Percentiles rank a stretch among this genome's conserved stretches.
These are phyloP conservation scores for Filobasidium floriforme DNA, from an alignment of 768 basidiomycete species.

Conservation along the genomic window DNA sequence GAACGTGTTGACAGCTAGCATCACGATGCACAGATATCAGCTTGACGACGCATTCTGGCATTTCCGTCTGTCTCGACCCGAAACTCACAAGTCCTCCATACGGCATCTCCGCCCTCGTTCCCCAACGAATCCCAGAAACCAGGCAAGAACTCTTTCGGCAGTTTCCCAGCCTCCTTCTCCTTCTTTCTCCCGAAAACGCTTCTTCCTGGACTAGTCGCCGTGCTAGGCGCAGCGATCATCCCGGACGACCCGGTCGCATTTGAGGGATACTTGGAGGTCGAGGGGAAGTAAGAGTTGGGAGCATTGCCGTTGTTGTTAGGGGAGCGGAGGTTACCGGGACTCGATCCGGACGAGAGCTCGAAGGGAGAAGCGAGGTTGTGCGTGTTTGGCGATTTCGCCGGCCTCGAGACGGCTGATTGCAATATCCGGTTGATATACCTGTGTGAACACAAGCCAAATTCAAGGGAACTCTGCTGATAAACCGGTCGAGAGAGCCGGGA, in stretches of 20 bases:
- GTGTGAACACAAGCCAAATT: not conserved
- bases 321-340: constrained; percentile 14
- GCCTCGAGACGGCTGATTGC: not conserved
- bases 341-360: constrained; percentile 3
- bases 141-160: constrained; percentile 40
- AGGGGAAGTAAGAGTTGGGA: not conserved
- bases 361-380: constrained; percentile 19
- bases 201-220: not conserved
- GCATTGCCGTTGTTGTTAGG: not conserved
- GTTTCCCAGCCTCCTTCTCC: constrained; percentile 27
- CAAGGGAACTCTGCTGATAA: not conserved
- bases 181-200: constrained; percentile 18
- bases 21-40: not conserved
- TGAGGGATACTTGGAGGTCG: not conserved
- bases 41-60: not conserved
- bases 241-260: not conserved
- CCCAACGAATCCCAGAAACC: constrained; percentile 40
- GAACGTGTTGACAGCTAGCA: constrained; percentile 23
- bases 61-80: not conserved
- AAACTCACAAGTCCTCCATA: constrained; percentile 26
- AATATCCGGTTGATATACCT: constrained; percentile 10
- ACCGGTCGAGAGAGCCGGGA: constrained; percentile 21
- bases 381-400: constrained; percentile 2
- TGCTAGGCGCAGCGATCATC: not conserved
- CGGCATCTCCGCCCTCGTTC: constrained; percentile 35